Base-by-base conservation (phyloP, 495 filamentous ascomycete genomes). In the Penicillium alfredii region DNA sequence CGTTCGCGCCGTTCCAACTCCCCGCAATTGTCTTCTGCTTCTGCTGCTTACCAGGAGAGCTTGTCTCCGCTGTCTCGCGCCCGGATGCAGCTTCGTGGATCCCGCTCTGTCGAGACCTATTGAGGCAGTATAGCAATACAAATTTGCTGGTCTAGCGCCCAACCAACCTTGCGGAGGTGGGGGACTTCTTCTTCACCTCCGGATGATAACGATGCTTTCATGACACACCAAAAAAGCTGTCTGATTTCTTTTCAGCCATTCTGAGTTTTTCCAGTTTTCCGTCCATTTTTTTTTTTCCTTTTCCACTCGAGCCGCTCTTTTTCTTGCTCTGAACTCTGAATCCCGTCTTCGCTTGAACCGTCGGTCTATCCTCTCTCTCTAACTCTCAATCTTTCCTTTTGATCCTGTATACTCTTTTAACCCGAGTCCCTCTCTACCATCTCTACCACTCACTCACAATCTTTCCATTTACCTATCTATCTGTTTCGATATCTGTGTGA, bases 61-160 rank as follows among this genome's bases (percentile, higher is more conserved):
- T 13, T 53, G n/a, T 50, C 49, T 8, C 49, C 53, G 7, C 33
- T 50, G 18, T 42, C 53, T 13, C 48, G 45, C 6, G 49, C 38
- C 24, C 42, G 38, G 14, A 50, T 56, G 49, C 53, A 56, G 38
- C 40, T 56, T 19, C 53, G 53, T 17, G 44, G 44, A 11, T 20
- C 41, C 17, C 47, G 47, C 26, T 55, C 51, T 11, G 53, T 57
- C 16, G 53, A 57, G 36, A 44, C 44, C n/a, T 55, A 48, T 11
- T 56, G n/a, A n/a, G n/a, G n/a, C n/a, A n/a, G n/a, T n/a, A n/a
- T n/a, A n/a, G n/a, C n/a, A n/a, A n/a, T n/a, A n/a, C n/a, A n/a
- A n/a, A n/a, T n/a, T n/a, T n/a, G n/a, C n/a, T n/a, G n/a, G n/a
- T n/a, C n/a, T n/a, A n/a, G n/a, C n/a, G n/a, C n/a, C n/a, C n/a